phyloP scores from a whole-genome alignment of 306 rosid genomes.

The Cucumis sativus region Cucumber_9930_V3 NC_026655.2:11079001-11079500 shows the following conservation, averaged over 20 bases:
- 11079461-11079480: background rate
- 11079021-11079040: constrained; percentile 49
- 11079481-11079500: background rate
- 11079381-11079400: background rate
- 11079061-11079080: constrained; percentile 46
- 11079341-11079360: background rate
- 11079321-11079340: background rate
- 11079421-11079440: background rate
- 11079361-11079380: background rate
- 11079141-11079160: background rate
- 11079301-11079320: background rate
- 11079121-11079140: background rate
- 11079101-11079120: constrained; percentile 63
- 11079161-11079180: background rate
- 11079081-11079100: constrained; percentile 66
- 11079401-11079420: background rate
- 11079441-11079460: background rate
- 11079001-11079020: constrained; percentile 45
- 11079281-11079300: background rate
- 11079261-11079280: background rate
- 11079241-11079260: background rate
- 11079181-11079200: background rate
- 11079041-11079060: constrained; percentile 42
- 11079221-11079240: background rate
- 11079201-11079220: too few species aligned